Percentiles rank a stretch among this genome's conserved stretches.
Evolutionary conservation across 345 rosid species (phyloP).

Genomic region (Eucalyptus erythrocorys): DNA sequence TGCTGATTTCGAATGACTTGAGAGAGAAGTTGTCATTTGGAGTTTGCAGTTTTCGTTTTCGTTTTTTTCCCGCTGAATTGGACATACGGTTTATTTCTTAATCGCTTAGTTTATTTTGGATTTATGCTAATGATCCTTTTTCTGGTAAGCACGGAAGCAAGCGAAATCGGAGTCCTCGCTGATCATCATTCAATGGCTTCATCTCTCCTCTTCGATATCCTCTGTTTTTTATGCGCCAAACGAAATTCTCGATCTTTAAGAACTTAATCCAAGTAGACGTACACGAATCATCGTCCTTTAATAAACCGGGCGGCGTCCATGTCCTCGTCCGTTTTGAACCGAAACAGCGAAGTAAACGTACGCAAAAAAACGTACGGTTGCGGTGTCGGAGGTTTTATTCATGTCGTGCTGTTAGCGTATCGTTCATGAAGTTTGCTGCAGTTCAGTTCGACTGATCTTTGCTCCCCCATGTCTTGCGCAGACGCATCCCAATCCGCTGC

Average conservation of each 20-base stretch:
- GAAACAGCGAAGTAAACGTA: not conserved
- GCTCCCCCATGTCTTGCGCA: not conserved
- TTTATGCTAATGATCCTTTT: not conserved
- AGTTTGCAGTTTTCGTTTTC: not conserved
- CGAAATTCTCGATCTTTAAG: not conserved
- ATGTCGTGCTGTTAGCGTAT: not conserved
- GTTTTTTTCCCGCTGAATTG: not conserved
- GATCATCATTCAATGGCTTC: not conserved
- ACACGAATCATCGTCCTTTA: not conserved
- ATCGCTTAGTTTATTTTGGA: not conserved
- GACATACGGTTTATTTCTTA: not conserved
- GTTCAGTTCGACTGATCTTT: not conserved
- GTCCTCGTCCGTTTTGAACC: not conserved
- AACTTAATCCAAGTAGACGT: not conserved
- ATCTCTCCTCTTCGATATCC: not conserved
- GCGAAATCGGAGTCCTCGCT: not conserved
- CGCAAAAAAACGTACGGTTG: not conserved
- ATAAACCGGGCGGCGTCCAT: not conserved
- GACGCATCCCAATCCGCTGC: conserved; percentile 30
- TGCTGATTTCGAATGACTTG: not conserved
- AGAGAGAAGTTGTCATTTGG: not conserved
- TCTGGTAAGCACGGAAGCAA: not conserved
- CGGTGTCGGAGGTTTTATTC: not conserved
- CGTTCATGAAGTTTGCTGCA: not conserved
- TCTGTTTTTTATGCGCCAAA: not conserved